Conservation (phyloP, 495 filamentous ascomycete species). For the Hypoxylon fragiforme region DNA sequence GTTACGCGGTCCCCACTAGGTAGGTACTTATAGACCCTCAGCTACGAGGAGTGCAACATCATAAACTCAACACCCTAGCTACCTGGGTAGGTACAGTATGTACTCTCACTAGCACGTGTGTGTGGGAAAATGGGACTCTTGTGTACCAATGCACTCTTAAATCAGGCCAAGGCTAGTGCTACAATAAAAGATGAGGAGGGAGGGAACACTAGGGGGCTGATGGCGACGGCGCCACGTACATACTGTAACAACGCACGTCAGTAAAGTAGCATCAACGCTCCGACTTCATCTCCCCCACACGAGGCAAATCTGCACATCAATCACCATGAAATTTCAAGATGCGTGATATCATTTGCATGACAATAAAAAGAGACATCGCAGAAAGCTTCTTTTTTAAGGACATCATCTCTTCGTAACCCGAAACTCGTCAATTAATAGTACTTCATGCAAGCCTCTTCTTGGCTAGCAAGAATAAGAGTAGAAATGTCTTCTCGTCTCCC, state of each 20-base stretch:
- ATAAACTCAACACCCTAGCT: no score
- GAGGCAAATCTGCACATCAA: not conserved
- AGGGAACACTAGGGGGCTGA: no score
- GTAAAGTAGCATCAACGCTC: not conserved
- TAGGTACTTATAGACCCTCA: no score
- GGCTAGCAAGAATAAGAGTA: constrained; percentile 8
- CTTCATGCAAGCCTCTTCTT: constrained; percentile 1
- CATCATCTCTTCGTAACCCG: constrained; percentile 22
- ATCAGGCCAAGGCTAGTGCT: no score
- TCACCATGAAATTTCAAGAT: not conserved
- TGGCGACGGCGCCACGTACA: not conserved
- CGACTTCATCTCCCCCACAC: not conserved
- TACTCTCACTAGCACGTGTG: no score
- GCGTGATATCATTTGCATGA: not conserved
- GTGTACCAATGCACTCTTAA: no score
- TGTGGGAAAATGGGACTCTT: no score
- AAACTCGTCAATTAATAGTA: constrained; percentile 16
- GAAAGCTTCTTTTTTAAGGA: constrained; percentile 12
- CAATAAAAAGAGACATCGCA: not conserved
- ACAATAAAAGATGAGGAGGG: no score
- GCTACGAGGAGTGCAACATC: no score
- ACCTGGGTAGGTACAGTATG: no score
- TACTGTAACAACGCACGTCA: not conserved
- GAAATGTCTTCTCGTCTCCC: not conserved
- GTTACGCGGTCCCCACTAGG: no score